Evolutionary conservation across 306 rosid species (phyloP).

Genomic region (Betula pendula): DNA sequence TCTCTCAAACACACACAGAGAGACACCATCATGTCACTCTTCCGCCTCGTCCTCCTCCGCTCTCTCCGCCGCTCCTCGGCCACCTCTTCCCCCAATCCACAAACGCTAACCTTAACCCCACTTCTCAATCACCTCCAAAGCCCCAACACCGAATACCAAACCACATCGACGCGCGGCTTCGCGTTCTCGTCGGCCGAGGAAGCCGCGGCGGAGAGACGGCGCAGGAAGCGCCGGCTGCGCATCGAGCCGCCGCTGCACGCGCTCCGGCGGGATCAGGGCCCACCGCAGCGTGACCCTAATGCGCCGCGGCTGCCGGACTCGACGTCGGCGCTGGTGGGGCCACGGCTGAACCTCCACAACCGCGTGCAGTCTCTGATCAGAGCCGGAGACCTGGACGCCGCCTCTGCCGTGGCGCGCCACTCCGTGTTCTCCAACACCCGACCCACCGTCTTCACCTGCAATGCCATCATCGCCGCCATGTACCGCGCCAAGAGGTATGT

Average conservation of each 20-base stretch:
- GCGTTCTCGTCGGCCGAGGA: conserved; percentile 93
- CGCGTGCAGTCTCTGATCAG: conserved; percentile 93
- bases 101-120: conserved; percentile 12
- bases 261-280: conserved; percentile 63
- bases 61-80: conserved; percentile 46
- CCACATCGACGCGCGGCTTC: conserved; percentile 30
- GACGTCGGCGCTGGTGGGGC: conserved; percentile 77
- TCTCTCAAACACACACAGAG: not conserved
- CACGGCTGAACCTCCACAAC: conserved; percentile 83
- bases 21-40: conserved; percentile 44
- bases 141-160: not conserved
- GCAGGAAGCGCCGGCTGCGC: conserved; percentile 83
- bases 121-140: conserved; percentile 9
- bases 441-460: conserved; percentile 98
- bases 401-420: conserved; percentile 76
- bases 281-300: conserved; percentile 67
- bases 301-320: conserved; percentile 91
- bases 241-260: conserved; percentile 91
- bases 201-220: conserved; percentile 94
- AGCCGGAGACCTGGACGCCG: conserved; percentile 86
- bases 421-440: conserved; percentile 82
- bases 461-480: conserved; percentile 93
- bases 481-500: conserved; percentile 72
- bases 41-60: conserved; percentile 64
- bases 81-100: conserved; percentile 5